A percentile compares a stretch with the other conserved stretches of the same genome.
Conservation (phyloP, 441 rosid species). For the Aquilaria agallochum region DNA sequence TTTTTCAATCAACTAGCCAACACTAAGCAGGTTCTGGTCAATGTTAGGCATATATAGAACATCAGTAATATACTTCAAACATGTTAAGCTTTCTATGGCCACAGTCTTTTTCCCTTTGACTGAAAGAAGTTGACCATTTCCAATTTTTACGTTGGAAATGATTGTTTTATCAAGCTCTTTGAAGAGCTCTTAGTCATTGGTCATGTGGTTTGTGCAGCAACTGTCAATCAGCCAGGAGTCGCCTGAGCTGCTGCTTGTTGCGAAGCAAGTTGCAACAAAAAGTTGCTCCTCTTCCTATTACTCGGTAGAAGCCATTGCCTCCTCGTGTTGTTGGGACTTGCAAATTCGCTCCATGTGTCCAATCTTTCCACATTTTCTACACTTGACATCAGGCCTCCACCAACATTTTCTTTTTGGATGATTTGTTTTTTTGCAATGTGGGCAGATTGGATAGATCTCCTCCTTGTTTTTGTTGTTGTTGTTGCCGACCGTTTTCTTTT, state of each 20-base stretch:
- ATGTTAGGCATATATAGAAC: conserved; percentile 10
- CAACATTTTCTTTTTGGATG: conserved; percentile 3
- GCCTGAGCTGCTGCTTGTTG: background rate
- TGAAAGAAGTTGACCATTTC: background rate
- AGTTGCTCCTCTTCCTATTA: background rate
- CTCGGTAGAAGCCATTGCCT: background rate
- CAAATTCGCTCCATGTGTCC: conserved; percentile 5
- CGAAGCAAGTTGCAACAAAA: conserved; percentile 6
- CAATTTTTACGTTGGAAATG: background rate
- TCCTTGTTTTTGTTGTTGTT: too few species aligned
- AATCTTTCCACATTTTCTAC: background rate
- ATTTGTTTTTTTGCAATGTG: conserved; percentile 1
- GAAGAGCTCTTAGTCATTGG: background rate
- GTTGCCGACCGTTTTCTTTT: background rate
- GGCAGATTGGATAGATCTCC: background rate
- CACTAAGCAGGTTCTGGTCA: conserved; percentile 7
- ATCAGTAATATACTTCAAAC: background rate
- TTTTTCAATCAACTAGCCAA: background rate
- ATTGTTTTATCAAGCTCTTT: background rate
- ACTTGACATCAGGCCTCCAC: conserved; percentile 8
- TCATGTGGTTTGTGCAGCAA: conserved; percentile 14
- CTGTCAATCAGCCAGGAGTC: conserved; percentile 1
- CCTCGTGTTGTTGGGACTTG: background rate
- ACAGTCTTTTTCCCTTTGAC: background rate
- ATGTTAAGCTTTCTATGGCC: background rate